Base-by-base conservation (phyloP, 768 basidiomycete species). In the Trametes cinnabarina region DNA sequence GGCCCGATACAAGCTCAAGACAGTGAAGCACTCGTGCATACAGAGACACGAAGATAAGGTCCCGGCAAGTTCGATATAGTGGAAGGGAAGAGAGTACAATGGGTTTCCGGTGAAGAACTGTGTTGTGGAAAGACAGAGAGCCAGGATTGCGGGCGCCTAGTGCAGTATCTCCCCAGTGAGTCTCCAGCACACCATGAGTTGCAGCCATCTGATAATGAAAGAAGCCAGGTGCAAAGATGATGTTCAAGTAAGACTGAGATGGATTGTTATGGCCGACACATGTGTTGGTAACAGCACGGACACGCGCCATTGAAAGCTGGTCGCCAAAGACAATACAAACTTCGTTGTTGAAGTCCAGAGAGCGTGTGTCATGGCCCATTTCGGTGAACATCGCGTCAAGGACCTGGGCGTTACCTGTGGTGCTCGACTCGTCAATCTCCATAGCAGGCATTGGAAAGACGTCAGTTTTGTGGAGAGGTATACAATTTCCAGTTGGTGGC, bases 141-240 rank as follows among this genome's bases (percentile, higher is more conserved):
- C 30, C 30, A 6, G 30, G 30, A 32, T 32, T 32, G 30, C 6
- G 11, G 11, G 30, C 11, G 30, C 30, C 11, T n/a, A n/a, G n/a
- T n/a, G n/a, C n/a, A 11, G 30, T 11, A 32, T 5, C 5, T 57
- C 40, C 40, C 9, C 15, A 41, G 20, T 75, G 74, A 0, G 63
- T 70, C 12, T 68, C 51, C 6, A 77, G 49, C 4, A 68, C 43
- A 0, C 72, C 72, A 37, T 68, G 66, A 4, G 67, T 60, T 20
- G 73, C 70, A 1, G 74, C 70, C 26, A 77, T 73, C 49, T 76
- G 73, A 12, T 54, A 68, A 53, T 77, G 75, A 61, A 77, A 77
- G 1, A 77, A 63, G 0, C 74, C 76, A 0, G 71, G 71, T 17
- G 71, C 60, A 62, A 66, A 71, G 0, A 64, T 60, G 3, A 46